These are phyloP conservation scores for Nothophytophthora sp. DNA, from an alignment of 352 stramenopile genomes.

Conservation along the genomic window DNA sequence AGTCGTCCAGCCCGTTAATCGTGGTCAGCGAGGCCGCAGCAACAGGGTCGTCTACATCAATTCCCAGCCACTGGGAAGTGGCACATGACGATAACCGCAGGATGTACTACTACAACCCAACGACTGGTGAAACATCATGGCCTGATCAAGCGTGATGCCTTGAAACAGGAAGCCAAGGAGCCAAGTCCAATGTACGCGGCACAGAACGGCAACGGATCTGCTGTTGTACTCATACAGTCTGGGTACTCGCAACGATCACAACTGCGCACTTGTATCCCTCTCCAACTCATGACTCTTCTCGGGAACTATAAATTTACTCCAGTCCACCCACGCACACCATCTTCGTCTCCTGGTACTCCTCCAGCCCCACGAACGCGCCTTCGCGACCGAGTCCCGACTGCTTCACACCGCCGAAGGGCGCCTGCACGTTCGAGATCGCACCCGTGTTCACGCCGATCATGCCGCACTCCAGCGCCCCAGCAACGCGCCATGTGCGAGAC, in stretches of 20 bases:
- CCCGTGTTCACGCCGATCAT: slow-evolving; percentile 96
- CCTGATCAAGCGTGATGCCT: slow-evolving; percentile 3
- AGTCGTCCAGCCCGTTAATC: background rate
- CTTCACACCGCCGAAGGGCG: slow-evolving; percentile 91
- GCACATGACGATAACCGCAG: slow-evolving; percentile 27
- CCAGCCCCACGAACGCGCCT: slow-evolving; percentile 86
- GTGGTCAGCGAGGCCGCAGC: background rate
- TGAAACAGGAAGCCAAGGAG: background rate
- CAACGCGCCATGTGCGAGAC: slow-evolving; percentile 87
- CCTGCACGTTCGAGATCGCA: slow-evolving; percentile 84
- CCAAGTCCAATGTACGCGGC: no score
- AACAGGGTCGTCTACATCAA: slow-evolving; percentile 3
- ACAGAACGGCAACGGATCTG: no score
- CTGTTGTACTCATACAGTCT: no score
- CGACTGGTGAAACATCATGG: slow-evolving; percentile 41
- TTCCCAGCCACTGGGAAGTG: slow-evolving; percentile 16
- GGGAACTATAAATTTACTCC: slow-evolving; percentile 31
- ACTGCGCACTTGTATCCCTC: no score
- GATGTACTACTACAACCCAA: slow-evolving; percentile 43
- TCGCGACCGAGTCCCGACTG: slow-evolving; percentile 90
- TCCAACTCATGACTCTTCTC: background rate
- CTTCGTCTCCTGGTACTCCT: slow-evolving; percentile 98
- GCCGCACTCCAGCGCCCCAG: slow-evolving; percentile 88
- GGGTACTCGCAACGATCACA: no score
- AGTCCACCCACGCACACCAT: slow-evolving; percentile 90